Evolutionary conservation across 495 filamentous ascomycete species (phyloP).

Genomic region (Barbatosphaeria neglecta): DNA sequence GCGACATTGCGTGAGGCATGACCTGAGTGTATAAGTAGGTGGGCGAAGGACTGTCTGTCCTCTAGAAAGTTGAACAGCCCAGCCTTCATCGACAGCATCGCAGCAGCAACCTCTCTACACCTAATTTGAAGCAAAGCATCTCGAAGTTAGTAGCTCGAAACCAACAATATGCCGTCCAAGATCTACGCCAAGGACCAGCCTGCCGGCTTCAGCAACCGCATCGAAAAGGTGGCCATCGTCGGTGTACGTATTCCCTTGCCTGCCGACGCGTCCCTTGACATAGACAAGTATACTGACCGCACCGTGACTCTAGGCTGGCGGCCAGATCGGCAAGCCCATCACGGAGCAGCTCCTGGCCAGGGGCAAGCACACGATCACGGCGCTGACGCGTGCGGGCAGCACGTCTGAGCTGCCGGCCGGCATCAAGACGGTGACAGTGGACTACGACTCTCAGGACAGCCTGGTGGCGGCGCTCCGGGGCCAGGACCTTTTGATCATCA

Average conservation of each 20-base stretch:
- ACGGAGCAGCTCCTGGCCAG: constrained; percentile 34
- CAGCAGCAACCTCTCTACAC: background rate
- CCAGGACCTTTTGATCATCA: constrained; percentile 52
- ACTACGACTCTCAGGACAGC: constrained; percentile 26
- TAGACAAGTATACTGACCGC: background rate
- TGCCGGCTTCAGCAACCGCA: constrained; percentile 20
- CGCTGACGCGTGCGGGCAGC: constrained; percentile 38
- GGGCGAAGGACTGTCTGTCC: too few species aligned
- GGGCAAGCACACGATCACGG: constrained; percentile 44
- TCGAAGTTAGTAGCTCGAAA: background rate
- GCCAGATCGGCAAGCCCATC: constrained; percentile 44
- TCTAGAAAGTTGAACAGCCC: too few species aligned
- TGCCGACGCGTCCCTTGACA: background rate
- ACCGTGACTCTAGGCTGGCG: constrained; percentile 35
- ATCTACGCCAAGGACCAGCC: constrained; percentile 4
- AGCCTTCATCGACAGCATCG: too few species aligned
- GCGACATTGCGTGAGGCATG: too few species aligned
- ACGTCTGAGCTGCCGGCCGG: constrained; percentile 20
- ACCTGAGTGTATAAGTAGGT: too few species aligned
- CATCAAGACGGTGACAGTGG: constrained; percentile 26
- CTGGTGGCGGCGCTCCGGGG: constrained; percentile 29
- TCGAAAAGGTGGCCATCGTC: constrained; percentile 35
- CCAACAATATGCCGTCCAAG: background rate
- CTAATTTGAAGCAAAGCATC: background rate
- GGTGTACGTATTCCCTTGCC: constrained; percentile 22